phyloP scores from a whole-genome alignment of 768 basidiomycete species.

The Antrodiella citrinella region DNA sequence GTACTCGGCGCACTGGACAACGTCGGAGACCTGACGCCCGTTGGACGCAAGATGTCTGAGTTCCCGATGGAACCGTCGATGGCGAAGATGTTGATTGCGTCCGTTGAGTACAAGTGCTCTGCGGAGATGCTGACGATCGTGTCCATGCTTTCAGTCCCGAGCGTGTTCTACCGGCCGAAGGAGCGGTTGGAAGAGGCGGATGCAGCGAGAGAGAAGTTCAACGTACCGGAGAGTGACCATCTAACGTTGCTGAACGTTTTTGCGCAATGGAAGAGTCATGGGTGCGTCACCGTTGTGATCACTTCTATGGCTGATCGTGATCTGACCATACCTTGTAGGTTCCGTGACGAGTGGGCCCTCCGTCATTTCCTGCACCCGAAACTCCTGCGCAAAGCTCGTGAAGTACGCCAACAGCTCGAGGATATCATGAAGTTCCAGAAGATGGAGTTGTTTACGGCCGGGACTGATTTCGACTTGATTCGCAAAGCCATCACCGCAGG shows the following conservation, averaged over 20 bases:
- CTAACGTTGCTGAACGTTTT: constrained; percentile 93
- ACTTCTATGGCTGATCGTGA: not conserved
- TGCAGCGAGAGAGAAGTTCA: constrained; percentile 96
- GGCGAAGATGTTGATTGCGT: constrained; percentile 97
- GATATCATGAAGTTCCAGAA: constrained; percentile 99
- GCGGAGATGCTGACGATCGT: constrained; percentile 97
- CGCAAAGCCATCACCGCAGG: constrained; percentile 95
- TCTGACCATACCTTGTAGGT: constrained; percentile 34
- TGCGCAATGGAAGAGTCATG: constrained; percentile 96
- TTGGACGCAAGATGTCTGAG: constrained; percentile 96
- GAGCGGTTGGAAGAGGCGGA: constrained; percentile 97
- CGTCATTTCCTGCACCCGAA: constrained; percentile 97
- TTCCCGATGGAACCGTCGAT: constrained; percentile 99
- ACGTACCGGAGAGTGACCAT: constrained; percentile 97
- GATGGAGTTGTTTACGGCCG: constrained; percentile 85
- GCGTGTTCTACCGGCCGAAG: constrained; percentile 95
- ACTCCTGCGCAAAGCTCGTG: constrained; percentile 86
- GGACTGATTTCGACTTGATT: constrained; percentile 92
- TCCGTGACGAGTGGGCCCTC: constrained; percentile 90
- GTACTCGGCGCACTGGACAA: constrained; percentile 97
- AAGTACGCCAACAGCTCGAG: constrained; percentile 91
- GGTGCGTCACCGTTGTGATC: constrained; percentile 40
- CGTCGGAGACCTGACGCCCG: constrained; percentile 88
- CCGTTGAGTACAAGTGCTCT: constrained; percentile 90
- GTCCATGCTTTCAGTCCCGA: constrained; percentile 97